Conservation (phyloP, 192 early-diverging fungal species). For the Podila clonocystis region DNA sequence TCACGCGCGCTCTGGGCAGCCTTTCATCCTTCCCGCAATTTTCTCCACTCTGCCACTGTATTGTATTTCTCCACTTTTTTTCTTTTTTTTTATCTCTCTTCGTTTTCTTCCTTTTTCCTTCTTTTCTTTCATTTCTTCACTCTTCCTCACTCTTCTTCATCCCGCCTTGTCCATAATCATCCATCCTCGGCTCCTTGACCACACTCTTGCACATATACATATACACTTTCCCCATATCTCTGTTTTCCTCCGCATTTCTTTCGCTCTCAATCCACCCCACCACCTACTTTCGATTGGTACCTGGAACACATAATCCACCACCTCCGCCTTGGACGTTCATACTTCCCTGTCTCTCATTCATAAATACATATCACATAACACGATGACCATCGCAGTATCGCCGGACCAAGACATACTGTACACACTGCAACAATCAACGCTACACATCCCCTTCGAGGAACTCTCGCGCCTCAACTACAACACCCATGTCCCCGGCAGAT, state of each 20-base stretch:
- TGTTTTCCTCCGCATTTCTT: background rate
- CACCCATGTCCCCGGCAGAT: constrained; percentile 28
- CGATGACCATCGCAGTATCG: constrained; percentile 35
- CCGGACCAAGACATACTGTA: constrained; percentile 15
- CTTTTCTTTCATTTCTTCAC: constrained; percentile 2
- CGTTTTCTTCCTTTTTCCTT: background rate
- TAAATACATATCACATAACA: constrained; percentile 2
- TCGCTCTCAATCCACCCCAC: background rate
- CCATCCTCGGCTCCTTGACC: background rate
- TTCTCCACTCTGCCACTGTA: background rate
- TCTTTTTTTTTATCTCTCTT: background rate
- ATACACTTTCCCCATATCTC: background rate
- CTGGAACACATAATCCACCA: background rate
- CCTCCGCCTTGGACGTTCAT: background rate
- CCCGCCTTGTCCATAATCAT: background rate
- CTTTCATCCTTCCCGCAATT: too few species aligned
- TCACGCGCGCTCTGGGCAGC: too few species aligned
- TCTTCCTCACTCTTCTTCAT: background rate
- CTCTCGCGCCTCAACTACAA: constrained; percentile 21
- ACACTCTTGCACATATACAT: background rate
- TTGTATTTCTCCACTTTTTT: background rate
- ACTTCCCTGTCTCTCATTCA: too few species aligned
- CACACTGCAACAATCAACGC: constrained; percentile 18
- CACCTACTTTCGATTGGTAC: background rate
- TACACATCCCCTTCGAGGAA: constrained; percentile 38